phyloP scores from a whole-genome alignment of 305 asterid species.

The Plantago coronopus region DNA sequence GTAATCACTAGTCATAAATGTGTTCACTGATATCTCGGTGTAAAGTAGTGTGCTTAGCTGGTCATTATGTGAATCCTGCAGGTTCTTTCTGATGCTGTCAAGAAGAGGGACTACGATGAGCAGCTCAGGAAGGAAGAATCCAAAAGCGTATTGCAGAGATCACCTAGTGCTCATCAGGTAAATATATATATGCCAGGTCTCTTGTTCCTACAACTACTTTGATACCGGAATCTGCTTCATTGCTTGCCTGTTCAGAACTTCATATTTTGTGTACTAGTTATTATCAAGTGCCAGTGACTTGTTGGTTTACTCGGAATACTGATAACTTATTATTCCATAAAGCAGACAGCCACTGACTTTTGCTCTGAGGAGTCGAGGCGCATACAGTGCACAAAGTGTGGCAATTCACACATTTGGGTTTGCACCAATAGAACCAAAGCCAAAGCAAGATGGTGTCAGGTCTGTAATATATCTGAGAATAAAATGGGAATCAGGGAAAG shows the following conservation, averaged over 20 bases:
- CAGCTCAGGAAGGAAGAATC: constrained; percentile 87
- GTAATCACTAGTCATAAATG: constrained; percentile 32
- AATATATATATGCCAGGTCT: neutral
- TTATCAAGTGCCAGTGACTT: constrained; percentile 7
- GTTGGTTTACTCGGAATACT: constrained; percentile 10
- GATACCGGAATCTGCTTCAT: constrained; percentile 10
- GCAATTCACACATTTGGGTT: constrained; percentile 88
- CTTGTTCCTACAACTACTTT: constrained; percentile 8
- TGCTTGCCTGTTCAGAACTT: neutral
- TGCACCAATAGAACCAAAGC: constrained; percentile 89
- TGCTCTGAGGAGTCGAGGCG: constrained; percentile 92
- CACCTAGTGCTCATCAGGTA: constrained; percentile 81
- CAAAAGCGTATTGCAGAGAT: constrained; percentile 67
- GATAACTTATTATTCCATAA: constrained; percentile 20
- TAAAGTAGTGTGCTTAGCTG: constrained; percentile 21
- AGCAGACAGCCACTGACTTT: constrained; percentile 70
- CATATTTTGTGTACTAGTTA: constrained; percentile 13
- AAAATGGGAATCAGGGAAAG: constrained; percentile 1
- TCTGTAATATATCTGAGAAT: constrained; percentile 26
- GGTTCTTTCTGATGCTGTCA: constrained; percentile 94
- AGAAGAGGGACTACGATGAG: constrained; percentile 95
- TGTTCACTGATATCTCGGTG: constrained; percentile 25
- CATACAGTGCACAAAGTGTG: constrained; percentile 97
- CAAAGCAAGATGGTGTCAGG: constrained; percentile 99
- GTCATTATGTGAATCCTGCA: constrained; percentile 29